A percentile compares a stretch with the other conserved stretches of the same genome.
Evolutionary conservation across 768 basidiomycete species (phyloP).

Genomic region (Clitopilus passeckerianus): DNA sequence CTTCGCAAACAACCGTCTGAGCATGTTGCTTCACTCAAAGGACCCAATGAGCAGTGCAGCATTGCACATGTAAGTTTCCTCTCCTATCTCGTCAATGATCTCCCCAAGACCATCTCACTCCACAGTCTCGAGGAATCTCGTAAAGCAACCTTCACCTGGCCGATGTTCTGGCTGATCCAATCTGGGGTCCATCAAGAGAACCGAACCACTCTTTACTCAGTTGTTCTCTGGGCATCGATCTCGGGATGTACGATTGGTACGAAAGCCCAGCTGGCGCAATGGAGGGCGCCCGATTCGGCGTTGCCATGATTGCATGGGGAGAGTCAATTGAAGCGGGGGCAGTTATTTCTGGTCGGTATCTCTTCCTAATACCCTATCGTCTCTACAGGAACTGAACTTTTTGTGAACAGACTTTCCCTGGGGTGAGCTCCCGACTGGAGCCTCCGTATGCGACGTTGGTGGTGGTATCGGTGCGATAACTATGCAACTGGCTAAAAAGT

Average conservation of each 20-base stretch:
- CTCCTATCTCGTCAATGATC: not conserved
- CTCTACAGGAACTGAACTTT: not conserved
- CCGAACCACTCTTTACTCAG: not conserved
- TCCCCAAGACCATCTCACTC: not conserved
- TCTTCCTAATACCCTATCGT: not conserved
- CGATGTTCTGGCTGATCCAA: not conserved
- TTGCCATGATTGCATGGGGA: not conserved
- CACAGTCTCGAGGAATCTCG: not conserved
- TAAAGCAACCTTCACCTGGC: not conserved
- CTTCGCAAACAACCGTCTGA: conserved; percentile 38
- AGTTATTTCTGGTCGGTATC: not conserved
- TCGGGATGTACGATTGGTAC: not conserved
- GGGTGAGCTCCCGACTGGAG: conserved; percentile 18
- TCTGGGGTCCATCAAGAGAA: not conserved
- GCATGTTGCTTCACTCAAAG: conserved; percentile 24
- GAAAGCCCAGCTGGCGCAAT: not conserved
- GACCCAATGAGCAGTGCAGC: conserved; percentile 1
- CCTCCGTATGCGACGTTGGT: conserved; percentile 34
- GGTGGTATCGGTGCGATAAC: conserved; percentile 30
- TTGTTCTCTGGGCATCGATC: not conserved
- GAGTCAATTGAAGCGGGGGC: not conserved
- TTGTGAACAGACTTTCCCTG: conserved; percentile 26
- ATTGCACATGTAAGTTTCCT: not conserved
- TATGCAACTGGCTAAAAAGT: conserved; percentile 24
- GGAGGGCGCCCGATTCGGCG: not conserved